Evolutionary conservation across 1,139 yeast species (phyloP).

Genomic region (Geotrichum aggregatum): DNA sequence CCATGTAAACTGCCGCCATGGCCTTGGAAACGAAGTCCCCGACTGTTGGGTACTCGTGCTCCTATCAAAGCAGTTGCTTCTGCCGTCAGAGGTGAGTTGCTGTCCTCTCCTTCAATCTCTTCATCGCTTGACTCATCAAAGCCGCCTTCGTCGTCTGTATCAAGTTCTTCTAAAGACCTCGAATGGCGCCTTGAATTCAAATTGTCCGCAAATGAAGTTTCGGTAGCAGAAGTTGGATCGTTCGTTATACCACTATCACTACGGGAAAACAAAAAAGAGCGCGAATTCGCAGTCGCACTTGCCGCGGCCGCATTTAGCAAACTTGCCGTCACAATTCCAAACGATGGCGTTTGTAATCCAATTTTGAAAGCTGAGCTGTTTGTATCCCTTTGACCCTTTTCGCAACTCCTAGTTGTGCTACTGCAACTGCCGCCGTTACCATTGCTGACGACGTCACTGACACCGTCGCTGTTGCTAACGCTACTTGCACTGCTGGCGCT

Average conservation of each 20-base stretch:
- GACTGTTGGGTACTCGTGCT: not conserved
- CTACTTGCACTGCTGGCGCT: too few species aligned
- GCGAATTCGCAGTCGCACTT: constrained; percentile 14
- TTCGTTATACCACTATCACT: not conserved
- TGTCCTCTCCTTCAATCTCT: not conserved
- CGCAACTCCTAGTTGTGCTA: too few species aligned
- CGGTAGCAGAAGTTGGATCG: too few species aligned
- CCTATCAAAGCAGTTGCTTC: not conserved
- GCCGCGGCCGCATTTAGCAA: constrained; percentile 17
- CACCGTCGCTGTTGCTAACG: too few species aligned
- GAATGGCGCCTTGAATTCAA: too few species aligned
- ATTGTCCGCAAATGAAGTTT: too few species aligned
- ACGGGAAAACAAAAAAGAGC: constrained; percentile 11
- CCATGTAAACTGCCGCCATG: not conserved
- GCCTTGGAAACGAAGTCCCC: too few species aligned
- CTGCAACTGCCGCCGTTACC: too few species aligned
- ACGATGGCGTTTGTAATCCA: not conserved
- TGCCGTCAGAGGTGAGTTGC: too few species aligned
- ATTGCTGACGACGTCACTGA: too few species aligned
- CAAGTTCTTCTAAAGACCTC: not conserved
- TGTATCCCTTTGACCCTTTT: too few species aligned
- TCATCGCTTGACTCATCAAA: not conserved
- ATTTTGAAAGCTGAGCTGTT: too few species aligned
- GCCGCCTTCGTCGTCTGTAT: not conserved
- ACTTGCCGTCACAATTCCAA: constrained; percentile 19